Percentiles rank a stretch among this genome's conserved stretches.
These are phyloP conservation scores for Paradendryphiella salina DNA, from an alignment of 2,329 filamentous ascomycete species.

Conservation along the genomic window DNA sequence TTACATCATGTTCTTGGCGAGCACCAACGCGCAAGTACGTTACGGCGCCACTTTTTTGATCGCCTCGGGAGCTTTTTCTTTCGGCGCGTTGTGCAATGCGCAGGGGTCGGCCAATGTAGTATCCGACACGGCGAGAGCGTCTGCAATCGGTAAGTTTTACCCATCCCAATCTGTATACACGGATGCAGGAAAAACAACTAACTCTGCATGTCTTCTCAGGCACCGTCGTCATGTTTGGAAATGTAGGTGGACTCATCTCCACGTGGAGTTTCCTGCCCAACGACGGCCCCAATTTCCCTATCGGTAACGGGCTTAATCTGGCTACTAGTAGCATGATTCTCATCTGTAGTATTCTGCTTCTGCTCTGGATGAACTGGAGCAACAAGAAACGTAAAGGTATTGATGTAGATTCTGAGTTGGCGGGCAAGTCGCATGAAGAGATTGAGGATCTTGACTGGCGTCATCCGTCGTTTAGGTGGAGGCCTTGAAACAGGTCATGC, in stretches of 20 bases:
- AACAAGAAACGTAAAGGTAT: constrained; percentile 62
- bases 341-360: constrained; percentile 54
- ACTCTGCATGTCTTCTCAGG: constrained; percentile 25
- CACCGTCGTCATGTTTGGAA: constrained; percentile 71
- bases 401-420: constrained; percentile 60
- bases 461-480: constrained; percentile 68
- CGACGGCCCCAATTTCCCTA: constrained; percentile 68
- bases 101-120: constrained; percentile 72
- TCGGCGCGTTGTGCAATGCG: constrained; percentile 68
- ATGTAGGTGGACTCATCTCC: constrained; percentile 68
- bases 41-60: constrained; percentile 74
- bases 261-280: constrained; percentile 67
- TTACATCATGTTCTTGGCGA: constrained; percentile 70
- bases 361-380: constrained; percentile 65
- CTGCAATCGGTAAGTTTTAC: constrained; percentile 58
- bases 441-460: constrained; percentile 46
- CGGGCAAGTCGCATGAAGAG: constrained; percentile 49
- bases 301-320: constrained; percentile 72
- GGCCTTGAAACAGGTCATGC: constrained; percentile 38
- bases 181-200: background rate
- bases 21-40: constrained; percentile 53
- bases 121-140: constrained; percentile 68
- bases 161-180: accelerated
- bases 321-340: constrained; percentile 63
- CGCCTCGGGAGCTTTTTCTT: constrained; percentile 64